Evolutionary conservation across 768 basidiomycete genomes (phyloP), one percentile per base, ranked within the genome.

Genomic region (Cyclocybe cylindracea): DNA sequence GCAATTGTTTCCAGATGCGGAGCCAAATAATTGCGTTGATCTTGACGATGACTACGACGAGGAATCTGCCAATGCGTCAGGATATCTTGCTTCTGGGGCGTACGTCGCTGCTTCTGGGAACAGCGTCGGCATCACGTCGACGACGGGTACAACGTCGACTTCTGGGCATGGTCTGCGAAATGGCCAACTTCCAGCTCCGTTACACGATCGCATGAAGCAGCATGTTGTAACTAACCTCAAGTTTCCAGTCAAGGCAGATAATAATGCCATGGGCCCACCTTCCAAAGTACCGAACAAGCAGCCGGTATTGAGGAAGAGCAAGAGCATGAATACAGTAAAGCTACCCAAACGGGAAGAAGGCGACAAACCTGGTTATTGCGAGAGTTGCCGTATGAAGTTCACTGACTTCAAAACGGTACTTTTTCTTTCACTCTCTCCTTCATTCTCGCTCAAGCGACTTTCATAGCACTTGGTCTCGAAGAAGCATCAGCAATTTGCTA

Each of bases 71-170:
- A 80, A 84, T 49, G 86, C 87, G 9, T 90, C 89, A 2, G 87
- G 89, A 5, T 89, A 85, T 62, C 73, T 84, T 5, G 78, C 79
- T 4, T 87, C 87, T 5, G 77, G 77, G 8, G 57, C 62, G 33
- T 93, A 94, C 65, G 78, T 91, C 50, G 93, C 94, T 35, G 96
- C 96, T 2, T 98, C 95, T 7, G 95, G 95, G 5, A 98, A 99
- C 71, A 94, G 91, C 56, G 94, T 98, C 41, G 80, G 83, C 36
- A 86, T 98, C 62, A 94, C 96, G 1, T 97, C 94, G 2, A 89
- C 87, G 18, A 88, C 90, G 36, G 93, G 91, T 1, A 95, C 94
- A 4, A 91, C 90, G 1, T 90, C 90, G 5, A 82, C 79, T 9
- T 71, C 79, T 9, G 79, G 82, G 7, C 66, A 71, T 29, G 60